Base-by-base conservation (phyloP, 345 rosid genomes). In the Sisymbrium altissimum region DNA sequence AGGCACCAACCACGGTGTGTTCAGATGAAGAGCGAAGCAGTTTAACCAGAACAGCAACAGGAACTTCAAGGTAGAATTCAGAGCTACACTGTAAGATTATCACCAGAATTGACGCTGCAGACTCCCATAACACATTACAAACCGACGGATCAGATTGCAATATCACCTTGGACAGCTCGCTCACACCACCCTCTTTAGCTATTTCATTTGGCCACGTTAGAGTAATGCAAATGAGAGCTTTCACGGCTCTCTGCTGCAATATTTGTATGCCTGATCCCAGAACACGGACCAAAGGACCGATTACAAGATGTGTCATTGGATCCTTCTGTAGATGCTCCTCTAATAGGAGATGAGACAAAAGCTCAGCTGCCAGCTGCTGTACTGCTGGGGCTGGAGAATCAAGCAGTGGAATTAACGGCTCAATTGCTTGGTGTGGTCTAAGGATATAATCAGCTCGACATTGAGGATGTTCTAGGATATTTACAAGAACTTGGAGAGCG, bases 291-390 rank as follows among this genome's bases (percentile, higher is more conserved):
- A 96, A 86, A 6, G 99, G 99, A 80, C 90, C 91, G 50, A 96
- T 89, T 14, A 86, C 89, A 70, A 84, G 92, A 77, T 87, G 93
- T 13, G 89, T 88, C 53, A 86, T 77, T 25, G 97, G 81, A 80
- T 90, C 96, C 85, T 89, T 92, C 84, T 89, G 97, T 58, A 96
- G 92, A 84, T 84, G 86, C 41, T 96, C 99, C 81, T 86, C 97
- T 58, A 78, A 63, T 52, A 96, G 93, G 13, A 96, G 81, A 81
- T 96, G 95, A 10, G 99, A 89, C 29, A 96, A 86, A 79, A 96
- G 98, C 96, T 96, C 99, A 54, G 99, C 98, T 53, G 98, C 95
- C 83, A 92, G 72, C 72, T 96, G 98, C 64, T 92, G 98, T 48
- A 92, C 97, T 43, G 96, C 97, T 64, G 96, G 95, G 70, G 92